Evolutionary conservation across 306 rosid genomes (phyloP).

Genomic region (Pachyrhizus erosus): DNA sequence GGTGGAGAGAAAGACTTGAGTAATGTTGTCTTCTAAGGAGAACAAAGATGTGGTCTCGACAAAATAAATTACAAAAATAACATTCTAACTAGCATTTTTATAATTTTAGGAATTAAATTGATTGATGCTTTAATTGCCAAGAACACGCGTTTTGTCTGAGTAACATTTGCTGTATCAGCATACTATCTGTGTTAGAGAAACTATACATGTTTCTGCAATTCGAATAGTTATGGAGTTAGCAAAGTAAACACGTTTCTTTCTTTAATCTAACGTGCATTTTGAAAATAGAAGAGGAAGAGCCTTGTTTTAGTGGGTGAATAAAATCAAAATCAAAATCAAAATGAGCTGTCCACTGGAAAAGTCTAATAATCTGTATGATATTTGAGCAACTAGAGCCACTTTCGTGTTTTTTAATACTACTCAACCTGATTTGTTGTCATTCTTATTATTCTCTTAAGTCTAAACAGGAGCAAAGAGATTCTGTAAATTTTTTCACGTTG

Average conservation of each 20-base stretch:
- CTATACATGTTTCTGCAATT: background rate
- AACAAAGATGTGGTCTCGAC: background rate
- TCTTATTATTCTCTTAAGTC: background rate
- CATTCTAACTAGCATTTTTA: background rate
- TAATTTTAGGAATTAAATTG: background rate
- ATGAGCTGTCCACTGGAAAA: background rate
- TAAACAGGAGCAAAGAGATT: background rate
- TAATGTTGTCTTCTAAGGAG: background rate
- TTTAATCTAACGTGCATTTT: background rate
- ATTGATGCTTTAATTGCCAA: background rate
- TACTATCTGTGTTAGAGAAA: background rate
- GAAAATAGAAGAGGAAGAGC: background rate
- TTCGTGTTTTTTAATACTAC: background rate
- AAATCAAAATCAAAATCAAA: background rate
- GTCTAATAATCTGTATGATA: background rate
- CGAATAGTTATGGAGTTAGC: background rate
- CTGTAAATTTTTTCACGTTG: slow-evolving; percentile 14
- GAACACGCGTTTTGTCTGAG: background rate
- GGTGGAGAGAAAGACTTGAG: no score
- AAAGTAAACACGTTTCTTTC: background rate
- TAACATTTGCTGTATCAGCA: background rate
- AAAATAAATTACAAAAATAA: background rate
- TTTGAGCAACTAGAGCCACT: slow-evolving; percentile 5
- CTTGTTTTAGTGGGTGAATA: background rate
- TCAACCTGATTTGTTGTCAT: background rate